Evolutionary conservation across 306 rosid genomes (phyloP), one percentile per base, ranked within the genome.

Genomic region (Fagus crenata): DNA sequence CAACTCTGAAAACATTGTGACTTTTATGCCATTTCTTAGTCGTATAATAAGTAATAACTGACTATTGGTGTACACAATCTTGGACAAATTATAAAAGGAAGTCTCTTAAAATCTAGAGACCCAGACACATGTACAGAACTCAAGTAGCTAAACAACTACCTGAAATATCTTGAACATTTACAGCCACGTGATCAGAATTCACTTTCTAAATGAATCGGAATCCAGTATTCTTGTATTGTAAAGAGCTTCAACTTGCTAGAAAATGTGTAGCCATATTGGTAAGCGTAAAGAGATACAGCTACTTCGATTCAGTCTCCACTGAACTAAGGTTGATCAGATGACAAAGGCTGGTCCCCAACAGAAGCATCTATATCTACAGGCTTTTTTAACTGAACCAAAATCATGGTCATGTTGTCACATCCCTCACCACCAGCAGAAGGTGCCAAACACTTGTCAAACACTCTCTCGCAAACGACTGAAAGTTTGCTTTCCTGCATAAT

Each of bases 361-460:
- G 89, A 84, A 75, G 87, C 76, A 74, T 42, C 54, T 36, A 81
- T 67, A 76, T 39, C 70, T 43, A 53, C 71, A 35, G 87, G 87
- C 58, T 78, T 83, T 83, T 89, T 89, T 74, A 95, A 89, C 89
- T 89, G 99, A 89, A 95, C 85, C 89, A 95, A 85, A 82, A 95
- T 90, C 99, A 95, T 92, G 75, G 97, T 95, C 99, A 90, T 95
- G 86, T 95, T 95, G 84, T 95, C 99, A 64, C 97, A 95, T 46
- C 99, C 99, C 87, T 90, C 91, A 13, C 97, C 91, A 37, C 96
- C 97, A 61, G 96, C 89, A 5, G 93, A 76, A 12, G 97, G 99
- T 53, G 99, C 99, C 91, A 95, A 87, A 85, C 99, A 90, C 85
- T 89, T 83, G 61, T 95, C 97, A 70, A 92, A 90, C 40, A 95